A percentile compares a stretch with the other conserved stretches of the same genome.
Conservation (phyloP, 805 yeast genomes). For the Blastobotrys robertii region DNA sequence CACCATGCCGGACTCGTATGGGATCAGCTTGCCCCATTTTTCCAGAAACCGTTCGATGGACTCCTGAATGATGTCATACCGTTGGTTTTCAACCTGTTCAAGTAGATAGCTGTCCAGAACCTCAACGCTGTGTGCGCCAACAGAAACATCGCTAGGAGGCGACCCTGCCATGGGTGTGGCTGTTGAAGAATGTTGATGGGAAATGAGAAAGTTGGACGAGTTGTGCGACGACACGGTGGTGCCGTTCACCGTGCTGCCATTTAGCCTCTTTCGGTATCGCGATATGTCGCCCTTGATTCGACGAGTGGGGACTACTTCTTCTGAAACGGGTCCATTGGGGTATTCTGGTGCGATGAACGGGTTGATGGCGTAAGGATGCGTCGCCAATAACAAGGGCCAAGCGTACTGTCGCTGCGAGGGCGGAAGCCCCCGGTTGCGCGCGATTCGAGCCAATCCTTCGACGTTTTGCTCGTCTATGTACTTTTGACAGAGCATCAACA, state of each 20-base stretch:
- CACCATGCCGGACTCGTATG: constrained; percentile 71
- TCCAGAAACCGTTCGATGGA: constrained; percentile 54
- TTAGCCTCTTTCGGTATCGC: constrained; percentile 17
- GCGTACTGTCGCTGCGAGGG: constrained; percentile 65
- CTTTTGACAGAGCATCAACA: constrained; percentile 45
- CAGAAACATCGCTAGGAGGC: not conserved
- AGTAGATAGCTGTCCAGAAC: constrained; percentile 8
- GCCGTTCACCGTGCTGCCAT: not conserved
- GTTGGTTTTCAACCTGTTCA: constrained; percentile 13
- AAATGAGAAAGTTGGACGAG: constrained; percentile 4
- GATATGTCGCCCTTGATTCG: constrained; percentile 26
- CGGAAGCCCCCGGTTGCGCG: constrained; percentile 79
- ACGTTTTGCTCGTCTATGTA: constrained; percentile 53
- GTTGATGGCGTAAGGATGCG: constrained; percentile 74
- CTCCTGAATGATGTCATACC: constrained; percentile 34
- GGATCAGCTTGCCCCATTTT: constrained; percentile 72
- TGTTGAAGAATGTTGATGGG: constrained; percentile 6
- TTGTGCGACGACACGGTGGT: constrained; percentile 3
- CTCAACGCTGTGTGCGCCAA: constrained; percentile 4
- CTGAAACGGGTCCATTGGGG: constrained; percentile 10
- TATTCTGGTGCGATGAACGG: constrained; percentile 64
- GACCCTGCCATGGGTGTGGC: constrained; percentile 7
- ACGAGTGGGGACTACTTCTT: constrained; percentile 18
- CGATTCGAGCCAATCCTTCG: constrained; percentile 66
- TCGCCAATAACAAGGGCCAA: constrained; percentile 76